Conservation (phyloP, 805 yeast genomes). For the Kodamaea jinghongensis region DNA sequence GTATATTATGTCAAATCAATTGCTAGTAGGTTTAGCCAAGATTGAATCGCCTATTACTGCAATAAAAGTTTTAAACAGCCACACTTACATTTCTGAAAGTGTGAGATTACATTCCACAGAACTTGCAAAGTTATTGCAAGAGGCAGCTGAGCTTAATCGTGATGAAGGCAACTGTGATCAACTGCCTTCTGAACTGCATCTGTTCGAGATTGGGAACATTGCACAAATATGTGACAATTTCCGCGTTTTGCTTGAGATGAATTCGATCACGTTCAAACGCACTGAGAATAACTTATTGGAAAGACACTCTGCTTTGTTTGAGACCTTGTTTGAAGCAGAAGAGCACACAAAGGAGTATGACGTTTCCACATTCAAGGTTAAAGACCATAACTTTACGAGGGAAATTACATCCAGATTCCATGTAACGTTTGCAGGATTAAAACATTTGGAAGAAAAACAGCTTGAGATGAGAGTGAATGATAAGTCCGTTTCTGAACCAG, state of each 20-base stretch:
- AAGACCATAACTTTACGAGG: slow-evolving; percentile 18
- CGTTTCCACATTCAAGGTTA: slow-evolving; percentile 11
- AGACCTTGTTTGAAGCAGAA: background rate
- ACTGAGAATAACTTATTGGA: slow-evolving; percentile 6
- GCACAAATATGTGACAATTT: too few species aligned
- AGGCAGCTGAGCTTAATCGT: slow-evolving; percentile 31
- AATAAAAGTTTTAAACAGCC: slow-evolving; percentile 49
- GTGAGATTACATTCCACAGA: slow-evolving; percentile 58
- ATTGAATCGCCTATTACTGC: slow-evolving; percentile 54
- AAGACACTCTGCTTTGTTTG: background rate
- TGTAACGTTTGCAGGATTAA: slow-evolving; percentile 12
- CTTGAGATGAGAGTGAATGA: slow-evolving; percentile 1
- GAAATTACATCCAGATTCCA: slow-evolving; percentile 15
- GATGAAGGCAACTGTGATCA: too few species aligned
- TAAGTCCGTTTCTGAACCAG: too few species aligned
- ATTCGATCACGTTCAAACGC: too few species aligned
- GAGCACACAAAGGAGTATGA: slow-evolving; percentile 17
- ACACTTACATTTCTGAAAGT: slow-evolving; percentile 47
- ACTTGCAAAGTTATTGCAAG: slow-evolving; percentile 56
- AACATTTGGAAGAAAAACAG: slow-evolving; percentile 10
- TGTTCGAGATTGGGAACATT: too few species aligned
- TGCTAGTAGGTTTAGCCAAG: slow-evolving; percentile 59
- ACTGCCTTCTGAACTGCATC: too few species aligned
- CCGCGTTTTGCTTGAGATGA: too few species aligned
- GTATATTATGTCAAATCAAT: slow-evolving; percentile 79